Base-by-base conservation (phyloP, 805 yeast genomes). In the Metschnikowia sp. region DNA sequence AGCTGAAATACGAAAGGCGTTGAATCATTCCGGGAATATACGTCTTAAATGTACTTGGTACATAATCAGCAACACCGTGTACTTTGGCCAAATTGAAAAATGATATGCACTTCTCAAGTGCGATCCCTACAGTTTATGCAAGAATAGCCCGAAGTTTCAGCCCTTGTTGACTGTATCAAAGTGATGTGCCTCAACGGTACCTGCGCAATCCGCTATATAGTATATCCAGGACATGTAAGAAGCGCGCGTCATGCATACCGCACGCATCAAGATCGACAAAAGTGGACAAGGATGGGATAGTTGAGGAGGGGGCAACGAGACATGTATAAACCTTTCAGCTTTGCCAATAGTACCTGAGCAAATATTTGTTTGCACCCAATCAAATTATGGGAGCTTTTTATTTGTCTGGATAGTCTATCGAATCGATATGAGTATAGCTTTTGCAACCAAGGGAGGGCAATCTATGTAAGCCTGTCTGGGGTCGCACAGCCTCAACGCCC, bases 141-240 rank as follows among this genome's bases (percentile, higher is more conserved):
- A 40, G 40, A 36, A 32, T 36, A 36, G 33, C 48, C 48, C 19
- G 15, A 36, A n/a, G 10, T 15, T 15, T 32, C 19, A 22, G 30
- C 26, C n/a, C 30, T 10, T 22, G 26, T 22, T 22, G 26, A 22
- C 26, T 22, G 26, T 22, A 22, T 22, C 26, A 22, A 22, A 22
- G 7, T 8, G 8, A 34, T 26, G 18, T 29, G 40, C 44, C 44
- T 30, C 36, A 45, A 36, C 42, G 45, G 49, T 46, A 46, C 49
- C 49, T 46, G 49, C 49, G 49, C 42, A 41, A 15, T 11, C 32
- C 29, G 22, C 19, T 28, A 19, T 30, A n/a, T 22, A 9, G 7
- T 4, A 11, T 12, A 22, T 30, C 5, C 32, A 31, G 26, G 29
- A 15, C 18, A 46, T 32, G 45, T 19, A 45, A 38, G 49, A 26